phyloP scores from a whole-genome alignment of 179 eudicot genomes.

The Silene vulgaris region DNA sequence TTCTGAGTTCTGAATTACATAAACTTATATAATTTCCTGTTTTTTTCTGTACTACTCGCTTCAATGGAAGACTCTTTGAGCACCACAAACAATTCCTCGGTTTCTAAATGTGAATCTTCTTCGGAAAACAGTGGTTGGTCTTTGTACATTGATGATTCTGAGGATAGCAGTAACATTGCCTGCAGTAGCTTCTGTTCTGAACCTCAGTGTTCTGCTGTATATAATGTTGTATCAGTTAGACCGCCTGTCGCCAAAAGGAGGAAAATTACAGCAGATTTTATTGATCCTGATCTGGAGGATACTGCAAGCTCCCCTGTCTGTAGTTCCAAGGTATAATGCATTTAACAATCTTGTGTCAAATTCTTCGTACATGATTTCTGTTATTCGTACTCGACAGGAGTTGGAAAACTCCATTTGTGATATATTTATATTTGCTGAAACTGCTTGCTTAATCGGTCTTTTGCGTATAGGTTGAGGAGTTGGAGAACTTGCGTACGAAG shows the following conservation, averaged over 20 bases:
- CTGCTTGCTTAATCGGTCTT: background rate
- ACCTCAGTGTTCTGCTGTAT: conserved; percentile 19
- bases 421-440: background rate
- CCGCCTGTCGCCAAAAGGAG: conserved; percentile 23
- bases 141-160: conserved; percentile 17
- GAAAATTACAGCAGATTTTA: conserved; percentile 11
- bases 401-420: no score
- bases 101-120: background rate
- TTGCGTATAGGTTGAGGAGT: conserved; percentile 20
- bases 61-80: conserved; percentile 31
- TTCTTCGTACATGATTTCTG: no score
- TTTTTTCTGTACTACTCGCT: conserved; percentile 11
- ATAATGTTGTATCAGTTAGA: conserved; percentile 17
- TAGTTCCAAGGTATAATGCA: conserved; percentile 26
- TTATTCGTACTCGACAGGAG: no score
- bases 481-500: conserved; percentile 13
- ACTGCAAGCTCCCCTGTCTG: conserved; percentile 36
- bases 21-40: background rate
- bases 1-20: background rate
- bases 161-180: background rate
- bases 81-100: conserved; percentile 27
- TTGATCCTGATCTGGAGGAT: conserved; percentile 39
- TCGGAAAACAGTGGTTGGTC: conserved; percentile 36
- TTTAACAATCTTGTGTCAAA: no score
- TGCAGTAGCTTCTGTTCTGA: conserved; percentile 11